Percentiles rank a stretch among this genome's conserved stretches.
phyloP scores from a whole-genome alignment of 805 yeast species.

The Saccharomycopsis guyanensis region DNA sequence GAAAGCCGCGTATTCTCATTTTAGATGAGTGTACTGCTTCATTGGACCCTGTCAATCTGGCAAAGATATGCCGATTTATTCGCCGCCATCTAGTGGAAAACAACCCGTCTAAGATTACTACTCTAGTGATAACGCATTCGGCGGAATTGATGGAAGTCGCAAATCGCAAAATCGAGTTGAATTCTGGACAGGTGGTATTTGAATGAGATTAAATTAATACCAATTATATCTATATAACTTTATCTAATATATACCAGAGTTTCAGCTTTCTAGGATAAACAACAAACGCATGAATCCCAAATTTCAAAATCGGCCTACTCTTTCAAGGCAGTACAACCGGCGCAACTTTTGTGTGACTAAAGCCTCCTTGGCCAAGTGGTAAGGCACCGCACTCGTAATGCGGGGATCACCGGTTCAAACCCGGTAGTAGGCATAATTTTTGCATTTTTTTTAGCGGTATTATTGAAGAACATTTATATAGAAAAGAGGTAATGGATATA shows the following conservation, averaged over 20 bases:
- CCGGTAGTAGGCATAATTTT: constrained; percentile 41
- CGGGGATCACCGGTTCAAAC: constrained; percentile 52
- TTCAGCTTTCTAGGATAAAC: no score
- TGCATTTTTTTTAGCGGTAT: background rate
- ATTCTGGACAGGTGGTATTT: constrained; percentile 39
- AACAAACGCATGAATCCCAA: no score
- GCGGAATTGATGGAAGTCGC: constrained; percentile 55
- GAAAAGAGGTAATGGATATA: no score
- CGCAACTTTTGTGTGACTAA: no score
- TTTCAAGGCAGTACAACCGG: no score
- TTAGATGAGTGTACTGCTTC: constrained; percentile 91
- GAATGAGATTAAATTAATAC: no score
- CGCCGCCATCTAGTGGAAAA: constrained; percentile 27
- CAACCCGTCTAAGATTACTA: constrained; percentile 33
- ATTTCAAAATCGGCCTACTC: no score
- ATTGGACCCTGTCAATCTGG: constrained; percentile 58
- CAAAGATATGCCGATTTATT: constrained; percentile 43
- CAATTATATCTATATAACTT: no score
- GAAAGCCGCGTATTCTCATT: constrained; percentile 59
- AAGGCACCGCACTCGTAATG: constrained; percentile 53
- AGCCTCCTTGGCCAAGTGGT: constrained; percentile 52
- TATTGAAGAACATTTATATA: no score
- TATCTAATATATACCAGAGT: no score
- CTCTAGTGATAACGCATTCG: constrained; percentile 69
- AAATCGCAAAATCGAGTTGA: constrained; percentile 41